Evolutionary conservation across 2,329 filamentous ascomycete species (phyloP).

Genomic region (Paramyrothecium sp.): DNA sequence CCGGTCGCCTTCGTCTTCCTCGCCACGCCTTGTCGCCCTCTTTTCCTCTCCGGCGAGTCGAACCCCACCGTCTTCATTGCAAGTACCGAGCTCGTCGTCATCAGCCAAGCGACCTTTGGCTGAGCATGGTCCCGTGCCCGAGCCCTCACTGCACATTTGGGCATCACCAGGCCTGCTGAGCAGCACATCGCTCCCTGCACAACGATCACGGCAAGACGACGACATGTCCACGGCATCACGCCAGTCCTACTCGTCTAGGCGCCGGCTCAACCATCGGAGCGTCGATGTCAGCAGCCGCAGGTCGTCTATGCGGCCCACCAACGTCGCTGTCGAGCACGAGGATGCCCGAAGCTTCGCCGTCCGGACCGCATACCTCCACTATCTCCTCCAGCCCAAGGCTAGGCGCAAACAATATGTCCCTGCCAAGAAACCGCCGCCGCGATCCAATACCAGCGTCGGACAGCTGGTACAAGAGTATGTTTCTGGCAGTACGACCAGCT

Average conservation of each 20-base stretch:
- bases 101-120: neutral
- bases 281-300: conserved; percentile 32
- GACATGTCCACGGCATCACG: conserved; percentile 40
- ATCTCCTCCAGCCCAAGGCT: conserved; percentile 86
- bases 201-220: conserved; percentile 6
- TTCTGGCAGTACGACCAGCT: conserved; percentile 43
- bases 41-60: too few relatives aligned
- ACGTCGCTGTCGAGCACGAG: conserved; percentile 57
- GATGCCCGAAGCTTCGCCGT: conserved; percentile 92
- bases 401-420: conserved; percentile 86
- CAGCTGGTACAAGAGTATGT: conserved; percentile 88
- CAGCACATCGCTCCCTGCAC: conserved; percentile 11
- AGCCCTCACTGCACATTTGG: conserved; percentile 19
- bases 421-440: conserved; percentile 58
- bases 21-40: too few relatives aligned
- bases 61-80: too few relatives aligned
- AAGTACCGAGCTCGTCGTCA: too few relatives aligned
- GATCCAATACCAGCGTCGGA: conserved; percentile 70
- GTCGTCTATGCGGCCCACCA: conserved; percentile 31
- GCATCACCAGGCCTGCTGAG: conserved; percentile 27
- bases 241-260: conserved; percentile 42
- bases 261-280: conserved; percentile 43
- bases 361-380: conserved; percentile 85
- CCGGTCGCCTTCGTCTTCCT: neutral
- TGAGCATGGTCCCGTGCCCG: conserved; percentile 26